Conservation (phyloP, 257 asterid species). For the Phtheirospermum japonicum region DNA sequence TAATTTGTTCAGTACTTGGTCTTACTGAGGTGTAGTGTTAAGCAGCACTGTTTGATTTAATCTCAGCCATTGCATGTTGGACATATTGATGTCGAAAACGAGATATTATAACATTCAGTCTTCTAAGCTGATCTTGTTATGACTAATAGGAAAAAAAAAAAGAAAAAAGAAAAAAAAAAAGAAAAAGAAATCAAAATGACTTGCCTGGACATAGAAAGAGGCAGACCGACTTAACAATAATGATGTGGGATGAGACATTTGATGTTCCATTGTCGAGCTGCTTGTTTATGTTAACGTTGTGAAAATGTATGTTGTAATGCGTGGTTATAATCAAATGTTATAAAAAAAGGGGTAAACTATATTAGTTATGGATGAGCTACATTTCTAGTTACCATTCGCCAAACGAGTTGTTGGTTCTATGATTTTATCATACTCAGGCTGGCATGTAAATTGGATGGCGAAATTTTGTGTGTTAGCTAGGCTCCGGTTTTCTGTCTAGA, state of each 20-base stretch:
- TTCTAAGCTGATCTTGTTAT: no score
- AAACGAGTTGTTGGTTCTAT: no score
- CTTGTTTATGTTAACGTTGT: neutral
- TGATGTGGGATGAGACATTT: neutral
- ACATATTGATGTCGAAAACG: no score
- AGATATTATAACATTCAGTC: no score
- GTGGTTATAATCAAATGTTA: neutral
- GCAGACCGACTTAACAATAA: neutral
- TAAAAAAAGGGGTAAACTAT: neutral
- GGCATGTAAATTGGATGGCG: neutral
- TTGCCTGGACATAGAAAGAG: neutral
- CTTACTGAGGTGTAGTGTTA: no score
- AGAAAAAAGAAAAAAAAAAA: no score
- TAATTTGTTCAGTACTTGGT: no score
- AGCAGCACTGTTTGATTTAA: no score
- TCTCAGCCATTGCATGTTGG: no score
- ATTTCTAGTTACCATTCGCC: neutral
- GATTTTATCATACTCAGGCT: neutral
- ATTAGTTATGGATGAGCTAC: neutral
- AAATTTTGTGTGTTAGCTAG: neutral
- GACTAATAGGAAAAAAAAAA: no score
- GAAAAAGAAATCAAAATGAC: neutral
- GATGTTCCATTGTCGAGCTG: neutral
- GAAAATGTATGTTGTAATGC: neutral
- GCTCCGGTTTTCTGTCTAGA: constrained; percentile 9